Evolutionary conservation across 441 rosid species (phyloP), one percentile per base, ranked within the genome.

Genomic region (Croton laevigatus): DNA sequence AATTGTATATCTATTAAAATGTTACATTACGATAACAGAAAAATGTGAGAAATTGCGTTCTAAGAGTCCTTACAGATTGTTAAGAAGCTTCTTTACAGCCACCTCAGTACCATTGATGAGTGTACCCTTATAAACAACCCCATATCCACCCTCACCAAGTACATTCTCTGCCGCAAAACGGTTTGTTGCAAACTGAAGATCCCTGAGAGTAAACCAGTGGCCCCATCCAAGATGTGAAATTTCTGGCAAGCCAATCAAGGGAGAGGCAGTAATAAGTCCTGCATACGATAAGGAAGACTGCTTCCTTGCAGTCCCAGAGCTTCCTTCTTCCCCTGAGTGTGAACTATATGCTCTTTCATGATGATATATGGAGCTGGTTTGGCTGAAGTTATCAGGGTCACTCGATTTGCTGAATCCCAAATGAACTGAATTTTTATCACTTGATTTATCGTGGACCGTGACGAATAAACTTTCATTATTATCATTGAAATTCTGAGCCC

Each of bases 131-230:
- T 95, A 95, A 62, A 95, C 98, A 78, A 95, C 82, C 66, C 99
- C 99, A 81, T 95, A 95, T 72, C 99, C 99, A 68, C 99, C 99
- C 77, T 95, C 99, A 46, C 99, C 99, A 65, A 95, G 68, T 66
- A 95, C 89, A 84, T 89, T 95, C 70, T 93, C 97, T 2, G 91
- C 74, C 13, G 91, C 75, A 76, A 95, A 95, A 51, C 83, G 88
- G 65, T 81, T 86, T 49, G 99, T 93, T n/a, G 99, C 96, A 61
- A 83, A 82, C 76, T 95, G 86, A 51, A 95, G 98, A 84, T 93
- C 99, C 86, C 99, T 86, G 58, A 95, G 93, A 34, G 99, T 95
- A 83, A 95, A 95, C 97, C 99, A 93, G 75, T 95, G 98, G 54
- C 99, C 99, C 99, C 99, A 95, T 45, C 99, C 99, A 70, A 95